Conservation (phyloP, 345 rosid genomes). For the Acer yangbiense region DNA sequence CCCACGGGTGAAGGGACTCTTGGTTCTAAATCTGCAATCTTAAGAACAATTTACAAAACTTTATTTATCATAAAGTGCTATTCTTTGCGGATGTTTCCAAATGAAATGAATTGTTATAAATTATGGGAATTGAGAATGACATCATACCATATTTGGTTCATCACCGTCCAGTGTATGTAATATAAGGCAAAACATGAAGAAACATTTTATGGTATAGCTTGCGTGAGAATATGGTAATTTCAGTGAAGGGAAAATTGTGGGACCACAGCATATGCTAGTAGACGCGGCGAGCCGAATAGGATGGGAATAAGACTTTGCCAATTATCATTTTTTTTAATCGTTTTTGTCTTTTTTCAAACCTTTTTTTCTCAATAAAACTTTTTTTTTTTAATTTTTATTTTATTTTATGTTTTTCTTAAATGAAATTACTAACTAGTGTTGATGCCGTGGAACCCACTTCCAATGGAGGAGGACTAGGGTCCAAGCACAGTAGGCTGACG, state of each 20-base stretch:
- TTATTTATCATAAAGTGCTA: neutral
- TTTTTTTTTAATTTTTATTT: too few species aligned
- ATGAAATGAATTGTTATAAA: neutral
- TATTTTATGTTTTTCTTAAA: too few species aligned
- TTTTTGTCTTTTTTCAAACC: neutral
- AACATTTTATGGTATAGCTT: neutral
- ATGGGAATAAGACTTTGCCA: neutral
- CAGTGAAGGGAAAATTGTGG: conserved; percentile 9
- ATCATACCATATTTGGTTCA: too few species aligned
- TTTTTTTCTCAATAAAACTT: neutral
- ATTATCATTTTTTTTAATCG: neutral
- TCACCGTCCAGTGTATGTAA: too few species aligned
- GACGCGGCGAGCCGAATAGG: conserved; percentile 44
- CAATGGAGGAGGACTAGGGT: conserved; percentile 52
- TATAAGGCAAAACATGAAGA: too few species aligned
- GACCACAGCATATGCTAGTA: conserved; percentile 37
- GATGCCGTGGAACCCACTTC: conserved; percentile 78
- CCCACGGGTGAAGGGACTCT: too few species aligned
- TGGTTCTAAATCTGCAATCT: too few species aligned
- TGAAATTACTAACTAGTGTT: conserved; percentile 1
- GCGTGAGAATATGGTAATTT: neutral
- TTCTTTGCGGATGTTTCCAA: neutral
- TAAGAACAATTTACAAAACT: too few species aligned
- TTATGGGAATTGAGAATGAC: too few species aligned
- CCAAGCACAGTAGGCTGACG: conserved; percentile 46